Evolutionary conservation across 306 rosid genomes (phyloP).

Genomic region (Dryas alaskensis): DNA sequence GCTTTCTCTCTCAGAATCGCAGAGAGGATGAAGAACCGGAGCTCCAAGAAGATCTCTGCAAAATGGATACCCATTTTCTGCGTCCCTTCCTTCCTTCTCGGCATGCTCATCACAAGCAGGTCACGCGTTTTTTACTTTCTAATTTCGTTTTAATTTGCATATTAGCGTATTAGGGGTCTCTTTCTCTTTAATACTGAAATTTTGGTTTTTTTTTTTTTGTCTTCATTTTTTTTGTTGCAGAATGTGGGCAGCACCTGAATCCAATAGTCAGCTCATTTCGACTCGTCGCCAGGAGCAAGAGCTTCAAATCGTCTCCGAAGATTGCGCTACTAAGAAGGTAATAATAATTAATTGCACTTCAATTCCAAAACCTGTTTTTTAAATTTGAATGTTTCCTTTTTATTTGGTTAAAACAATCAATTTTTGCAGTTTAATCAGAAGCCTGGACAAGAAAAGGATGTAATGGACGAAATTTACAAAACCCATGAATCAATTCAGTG

Average conservation of each 20-base stretch:
- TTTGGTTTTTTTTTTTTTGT: slow-evolving; percentile 4
- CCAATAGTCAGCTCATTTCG: slow-evolving; percentile 55
- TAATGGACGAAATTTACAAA: slow-evolving; percentile 57
- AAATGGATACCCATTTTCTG: slow-evolving; percentile 90
- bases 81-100: slow-evolving; percentile 63
- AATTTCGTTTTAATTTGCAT: not conserved
- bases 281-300: slow-evolving; percentile 65
- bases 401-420: not conserved
- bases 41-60: slow-evolving; percentile 60
- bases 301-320: slow-evolving; percentile 65
- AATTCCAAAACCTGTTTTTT: not conserved
- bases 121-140: not conserved
- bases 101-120: slow-evolving; percentile 85
- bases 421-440: slow-evolving; percentile 34
- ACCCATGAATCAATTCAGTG: slow-evolving; percentile 91
- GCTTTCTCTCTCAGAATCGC: not conserved
- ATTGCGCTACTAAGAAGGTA: slow-evolving; percentile 54
- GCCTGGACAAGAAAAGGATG: slow-evolving; percentile 50
- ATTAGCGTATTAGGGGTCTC: slow-evolving; percentile 10
- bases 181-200: not conserved
- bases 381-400: not conserved
- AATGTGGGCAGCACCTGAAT: slow-evolving; percentile 68
- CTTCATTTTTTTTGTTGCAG: slow-evolving; percentile 31
- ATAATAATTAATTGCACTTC: not conserved
- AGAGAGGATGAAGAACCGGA: slow-evolving; percentile 58